phyloP scores from a whole-genome alignment of 1,284 basidiomycete genomes.

The Trichosporon inkin region DNA sequence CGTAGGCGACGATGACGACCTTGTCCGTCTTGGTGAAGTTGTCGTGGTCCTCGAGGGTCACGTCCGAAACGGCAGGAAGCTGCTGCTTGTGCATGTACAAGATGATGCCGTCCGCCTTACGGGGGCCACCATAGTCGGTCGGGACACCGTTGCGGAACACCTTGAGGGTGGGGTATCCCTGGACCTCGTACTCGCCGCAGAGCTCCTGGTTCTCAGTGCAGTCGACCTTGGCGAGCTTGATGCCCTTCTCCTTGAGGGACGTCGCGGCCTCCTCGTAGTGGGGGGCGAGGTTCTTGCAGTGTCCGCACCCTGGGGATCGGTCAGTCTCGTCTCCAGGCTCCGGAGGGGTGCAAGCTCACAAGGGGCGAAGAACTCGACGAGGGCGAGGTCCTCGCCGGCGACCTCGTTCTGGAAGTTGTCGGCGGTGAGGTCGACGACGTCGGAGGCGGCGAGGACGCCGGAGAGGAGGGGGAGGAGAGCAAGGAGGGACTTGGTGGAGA shows the following conservation, averaged over 20 bases:
- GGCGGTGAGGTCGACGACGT: constrained; percentile 73
- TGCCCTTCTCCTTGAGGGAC: constrained; percentile 77
- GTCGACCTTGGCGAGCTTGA: constrained; percentile 94
- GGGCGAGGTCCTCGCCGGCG: constrained; percentile 70
- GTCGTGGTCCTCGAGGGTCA: constrained; percentile 69
- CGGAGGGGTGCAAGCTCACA: constrained; percentile 33
- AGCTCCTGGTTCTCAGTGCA: constrained; percentile 85
- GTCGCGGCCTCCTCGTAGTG: constrained; percentile 97
- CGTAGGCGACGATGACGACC: constrained; percentile 84
- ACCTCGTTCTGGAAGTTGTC: constrained; percentile 69
- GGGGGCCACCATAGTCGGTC: constrained; percentile 76
- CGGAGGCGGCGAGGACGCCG: constrained; percentile 48
- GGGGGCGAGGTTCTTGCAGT: constrained; percentile 63
- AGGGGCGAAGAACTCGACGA: constrained; percentile 66
- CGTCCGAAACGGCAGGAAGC: constrained; percentile 83
- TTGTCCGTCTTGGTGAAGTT: constrained; percentile 88
- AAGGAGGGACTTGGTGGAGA: constrained; percentile 21
- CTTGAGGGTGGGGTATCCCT: constrained; percentile 65
- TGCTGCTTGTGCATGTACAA: constrained; percentile 99
- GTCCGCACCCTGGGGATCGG: constrained; percentile 45
- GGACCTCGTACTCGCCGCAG: constrained; percentile 76
- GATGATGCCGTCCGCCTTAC: constrained; percentile 94
- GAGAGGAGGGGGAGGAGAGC: constrained; percentile 31
- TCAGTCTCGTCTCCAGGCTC: constrained; percentile 6
- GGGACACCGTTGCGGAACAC: constrained; percentile 83